Evolutionary conservation across 345 rosid genomes (phyloP), one percentile per base, ranked within the genome.

Genomic region (Aethionema arabicum): DNA sequence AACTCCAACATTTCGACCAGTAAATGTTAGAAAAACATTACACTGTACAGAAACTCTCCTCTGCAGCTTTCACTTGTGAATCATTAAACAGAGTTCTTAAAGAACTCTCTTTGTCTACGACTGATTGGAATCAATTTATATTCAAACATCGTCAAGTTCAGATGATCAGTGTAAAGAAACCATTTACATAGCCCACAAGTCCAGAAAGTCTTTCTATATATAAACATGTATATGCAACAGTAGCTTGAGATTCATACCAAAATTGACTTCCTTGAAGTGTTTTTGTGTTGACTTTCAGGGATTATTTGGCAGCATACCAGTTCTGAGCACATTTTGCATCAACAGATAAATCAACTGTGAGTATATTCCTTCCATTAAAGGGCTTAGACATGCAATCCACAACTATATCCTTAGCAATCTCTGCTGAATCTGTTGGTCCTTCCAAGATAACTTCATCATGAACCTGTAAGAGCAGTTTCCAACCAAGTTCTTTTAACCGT

Each of bases 401-500:
- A 33, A 90, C 97, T 57, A 90, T 84, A 46, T 76, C 78, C 81
- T 81, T 90, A 3, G 99, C 99, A 6, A 69, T 71, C 71, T 85
- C 95, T 7, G 95, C 95, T 6, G 99, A 84, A 61, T 85, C 96
- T 0, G 67, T 78, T 52, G 97, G 99, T 56, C 99, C 99, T 81
- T 93, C 99, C 77, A 90, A 76, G 69, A 93, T 93, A 67, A 93
- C 97, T 83, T 93, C 97, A 74, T 93, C 97, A 39, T 93, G 97
- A 66, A 93, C 85, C 97, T 91, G 98, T 74, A 91, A 76, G 68
- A 91, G 90, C 56, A 91, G 77, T 72, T 61, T 89, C 98, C 98
- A 91, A 27, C 96, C 96, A 47, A 91, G 89, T 50, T 85, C 83
- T 68, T 80, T 77, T 61, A 91, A 70, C 13, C 49, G 67, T 41